A percentile compares a stretch with the other conserved stretches of the same genome.
Conservation (phyloP, 495 filamentous ascomycete genomes). For the Hypoxylon intermedium region DNA sequence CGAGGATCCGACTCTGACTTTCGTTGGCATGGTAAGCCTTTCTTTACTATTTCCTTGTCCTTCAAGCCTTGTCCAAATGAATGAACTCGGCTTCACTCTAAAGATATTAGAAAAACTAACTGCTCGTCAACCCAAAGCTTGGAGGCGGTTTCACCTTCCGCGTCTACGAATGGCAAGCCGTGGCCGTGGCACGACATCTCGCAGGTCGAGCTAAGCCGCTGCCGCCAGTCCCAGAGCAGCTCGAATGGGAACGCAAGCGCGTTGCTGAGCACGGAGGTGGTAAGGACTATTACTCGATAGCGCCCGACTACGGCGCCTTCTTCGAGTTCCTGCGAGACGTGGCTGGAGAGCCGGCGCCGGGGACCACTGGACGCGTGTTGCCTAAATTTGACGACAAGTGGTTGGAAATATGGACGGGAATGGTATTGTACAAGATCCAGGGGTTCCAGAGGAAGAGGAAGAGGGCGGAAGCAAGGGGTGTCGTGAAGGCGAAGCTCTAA, state of each 20-base stretch:
- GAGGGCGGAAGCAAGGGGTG: conserved; percentile 33
- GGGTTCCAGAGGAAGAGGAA: conserved; percentile 40
- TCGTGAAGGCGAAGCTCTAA: conserved; percentile 40
- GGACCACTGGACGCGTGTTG: conserved; percentile 46
- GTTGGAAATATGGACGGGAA: conserved; percentile 48
- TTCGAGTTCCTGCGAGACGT: conserved; percentile 44
- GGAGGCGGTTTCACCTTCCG: conserved; percentile 65
- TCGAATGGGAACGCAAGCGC: conserved; percentile 50
- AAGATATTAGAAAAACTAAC: background rate
- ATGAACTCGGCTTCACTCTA: background rate
- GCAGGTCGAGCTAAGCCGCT: conserved; percentile 53
- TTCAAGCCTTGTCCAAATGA: background rate
- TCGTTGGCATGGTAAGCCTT: conserved; percentile 46
- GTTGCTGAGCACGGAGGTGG: conserved; percentile 41
- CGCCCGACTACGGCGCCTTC: conserved; percentile 42
- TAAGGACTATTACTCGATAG: conserved; percentile 48
- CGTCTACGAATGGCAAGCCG: conserved; percentile 68
- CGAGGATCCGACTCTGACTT: conserved; percentile 52
- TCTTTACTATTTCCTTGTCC: background rate
- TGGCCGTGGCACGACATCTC: conserved; percentile 61
- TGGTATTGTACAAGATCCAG: conserved; percentile 40
- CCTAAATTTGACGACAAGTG: conserved; percentile 50
- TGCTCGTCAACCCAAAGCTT: conserved; percentile 40
- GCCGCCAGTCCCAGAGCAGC: conserved; percentile 44
- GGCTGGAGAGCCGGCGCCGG: conserved; percentile 44